Conservation (phyloP, 495 filamentous ascomycete genomes). For the Aspergillus coremiiformis region DNA sequence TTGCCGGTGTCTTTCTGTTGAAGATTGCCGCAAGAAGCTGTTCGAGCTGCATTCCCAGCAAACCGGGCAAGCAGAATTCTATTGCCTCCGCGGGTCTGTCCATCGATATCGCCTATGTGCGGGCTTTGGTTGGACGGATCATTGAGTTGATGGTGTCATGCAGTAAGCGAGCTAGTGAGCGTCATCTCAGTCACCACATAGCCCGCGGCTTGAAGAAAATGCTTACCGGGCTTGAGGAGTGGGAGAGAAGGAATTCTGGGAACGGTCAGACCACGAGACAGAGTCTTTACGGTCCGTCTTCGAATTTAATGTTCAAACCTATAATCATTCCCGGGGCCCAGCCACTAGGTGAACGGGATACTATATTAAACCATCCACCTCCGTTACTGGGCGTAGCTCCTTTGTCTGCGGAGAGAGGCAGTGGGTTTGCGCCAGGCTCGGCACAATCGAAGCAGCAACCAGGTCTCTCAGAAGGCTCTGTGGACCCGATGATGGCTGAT, state of each 20-base stretch:
- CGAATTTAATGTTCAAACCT: slow-evolving; percentile 30
- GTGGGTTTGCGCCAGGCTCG: slow-evolving; percentile 22
- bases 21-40: slow-evolving; percentile 44
- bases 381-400: slow-evolving; percentile 38
- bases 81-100: slow-evolving; percentile 37
- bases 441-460: slow-evolving; percentile 22
- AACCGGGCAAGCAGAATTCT: slow-evolving; percentile 31
- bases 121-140: slow-evolving; percentile 36
- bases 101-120: slow-evolving; percentile 38
- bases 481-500: slow-evolving; percentile 43
- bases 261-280: slow-evolving; percentile 16
- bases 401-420: slow-evolving; percentile 38
- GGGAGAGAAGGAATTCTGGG: slow-evolving; percentile 35
- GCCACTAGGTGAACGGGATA: slow-evolving; percentile 34
- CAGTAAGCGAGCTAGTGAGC: slow-evolving; percentile 44
- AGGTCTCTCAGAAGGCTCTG: slow-evolving; percentile 39
- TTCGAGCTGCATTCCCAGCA: slow-evolving; percentile 24
- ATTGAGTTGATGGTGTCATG: slow-evolving; percentile 43
- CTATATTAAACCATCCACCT: slow-evolving; percentile 35
- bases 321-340: slow-evolving; percentile 35
- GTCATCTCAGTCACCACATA: slow-evolving; percentile 48
- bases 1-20: slow-evolving; percentile 48
- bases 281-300: slow-evolving; percentile 19
- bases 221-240: slow-evolving; percentile 41
- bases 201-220: slow-evolving; percentile 47